Evolutionary conservation across 2,329 filamentous ascomycete genomes (phyloP).

Genomic region (Fusarium aywerte): DNA sequence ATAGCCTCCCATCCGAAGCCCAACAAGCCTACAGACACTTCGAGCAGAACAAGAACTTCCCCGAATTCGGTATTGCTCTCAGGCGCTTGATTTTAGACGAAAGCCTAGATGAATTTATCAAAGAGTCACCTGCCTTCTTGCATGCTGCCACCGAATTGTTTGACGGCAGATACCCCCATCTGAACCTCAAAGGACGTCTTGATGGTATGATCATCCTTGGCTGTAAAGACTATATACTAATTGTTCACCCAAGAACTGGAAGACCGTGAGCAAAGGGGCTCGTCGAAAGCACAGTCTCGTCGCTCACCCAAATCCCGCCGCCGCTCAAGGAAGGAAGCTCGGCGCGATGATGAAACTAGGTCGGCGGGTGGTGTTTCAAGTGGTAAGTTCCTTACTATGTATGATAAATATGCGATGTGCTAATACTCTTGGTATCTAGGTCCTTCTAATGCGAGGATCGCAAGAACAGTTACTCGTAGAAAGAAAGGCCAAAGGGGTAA

Average conservation of each 20-base stretch:
- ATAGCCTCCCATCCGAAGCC: conserved; percentile 28
- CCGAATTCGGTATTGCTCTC: conserved; percentile 24
- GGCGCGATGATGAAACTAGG: background rate
- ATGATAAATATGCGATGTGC: background rate
- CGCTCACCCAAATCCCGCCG: background rate
- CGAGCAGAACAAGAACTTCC: background rate
- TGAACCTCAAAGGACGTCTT: conserved; percentile 20
- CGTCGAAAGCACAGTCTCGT: background rate
- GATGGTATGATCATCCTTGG: conserved; percentile 17
- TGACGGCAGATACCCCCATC: conserved; percentile 27
- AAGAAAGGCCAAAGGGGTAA: background rate
- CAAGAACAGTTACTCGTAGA: conserved; percentile 16
- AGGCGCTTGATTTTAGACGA: conserved; percentile 18
- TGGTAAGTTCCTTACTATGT: background rate
- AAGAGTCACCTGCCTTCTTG: conserved; percentile 21
- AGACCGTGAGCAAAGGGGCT: background rate
- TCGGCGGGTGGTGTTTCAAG: background rate
- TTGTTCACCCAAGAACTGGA: background rate
- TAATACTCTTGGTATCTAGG: conserved; percentile 2
- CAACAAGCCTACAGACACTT: conserved; percentile 26
- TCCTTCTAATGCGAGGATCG: background rate
- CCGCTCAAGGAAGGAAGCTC: conserved; percentile 3
- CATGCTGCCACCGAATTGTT: conserved; percentile 34
- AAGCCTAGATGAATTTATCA: conserved; percentile 40
- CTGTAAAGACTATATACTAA: background rate